Evolutionary conservation across 345 rosid genomes (phyloP).

Genomic region (Salix dunnii): DNA sequence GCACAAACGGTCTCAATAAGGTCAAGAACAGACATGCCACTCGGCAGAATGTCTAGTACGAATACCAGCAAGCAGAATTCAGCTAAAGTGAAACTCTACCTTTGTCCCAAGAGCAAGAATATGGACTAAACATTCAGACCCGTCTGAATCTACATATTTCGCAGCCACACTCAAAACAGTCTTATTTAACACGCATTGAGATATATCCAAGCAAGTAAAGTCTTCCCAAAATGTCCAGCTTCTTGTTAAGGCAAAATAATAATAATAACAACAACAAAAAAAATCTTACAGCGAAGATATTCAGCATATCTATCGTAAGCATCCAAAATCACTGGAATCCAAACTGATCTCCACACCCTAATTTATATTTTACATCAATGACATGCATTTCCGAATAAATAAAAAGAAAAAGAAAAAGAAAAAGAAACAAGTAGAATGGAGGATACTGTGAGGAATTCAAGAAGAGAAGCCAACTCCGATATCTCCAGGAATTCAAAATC

Average conservation of each 20-base stretch:
- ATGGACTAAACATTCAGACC: slow-evolving; percentile 34
- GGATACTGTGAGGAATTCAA: slow-evolving; percentile 73
- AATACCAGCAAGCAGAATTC: neutral
- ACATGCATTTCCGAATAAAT: neutral
- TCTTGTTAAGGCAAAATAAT: slow-evolving; percentile 38
- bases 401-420: neutral
- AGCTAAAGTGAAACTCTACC: slow-evolving; percentile 38
- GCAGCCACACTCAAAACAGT: slow-evolving; percentile 54
- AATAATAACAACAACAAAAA: neutral
- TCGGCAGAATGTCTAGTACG: neutral
- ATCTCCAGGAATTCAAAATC: slow-evolving; percentile 44
- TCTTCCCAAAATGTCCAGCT: slow-evolving; percentile 73
- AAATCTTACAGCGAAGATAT: too few species aligned
- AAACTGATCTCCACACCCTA: too few species aligned
- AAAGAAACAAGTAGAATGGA: neutral
- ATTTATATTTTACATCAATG: too few species aligned
- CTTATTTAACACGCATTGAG: slow-evolving; percentile 77
- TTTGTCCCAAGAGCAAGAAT: slow-evolving; percentile 58
- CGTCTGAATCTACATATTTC: slow-evolving; percentile 48
- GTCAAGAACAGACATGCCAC: slow-evolving; percentile 2
- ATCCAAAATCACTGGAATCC: neutral
- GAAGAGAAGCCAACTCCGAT: slow-evolving; percentile 44
- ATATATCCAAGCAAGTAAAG: slow-evolving; percentile 81
- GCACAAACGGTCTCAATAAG: neutral
- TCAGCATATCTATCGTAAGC: neutral